Evolutionary conservation across 2,329 filamentous ascomycete species (phyloP), one percentile per base, ranked within the genome.

Genomic region (Sarocladium kiliense): DNA sequence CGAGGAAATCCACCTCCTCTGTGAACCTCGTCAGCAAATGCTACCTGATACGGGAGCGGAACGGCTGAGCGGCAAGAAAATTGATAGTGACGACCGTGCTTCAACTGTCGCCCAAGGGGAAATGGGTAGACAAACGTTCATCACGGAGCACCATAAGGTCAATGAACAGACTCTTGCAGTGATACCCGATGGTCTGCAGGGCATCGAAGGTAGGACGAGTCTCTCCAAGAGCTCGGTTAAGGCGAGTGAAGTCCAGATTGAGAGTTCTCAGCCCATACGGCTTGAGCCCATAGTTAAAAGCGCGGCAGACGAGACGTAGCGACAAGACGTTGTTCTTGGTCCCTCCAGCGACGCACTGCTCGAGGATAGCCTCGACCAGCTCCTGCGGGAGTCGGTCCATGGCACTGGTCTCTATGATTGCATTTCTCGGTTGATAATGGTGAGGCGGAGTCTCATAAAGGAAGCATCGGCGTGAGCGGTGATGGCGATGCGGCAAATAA

Each of bases 101-200:
- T n/a, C n/a, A n/a, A n/a, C n/a, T n/a, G n/a, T n/a, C n/a, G n/a
- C n/a, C n/a, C n/a, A n/a, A n/a, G n/a, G n/a, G n/a, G n/a, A n/a
- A n/a, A n/a, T n/a, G 21, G 23, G 51, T 18, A 7, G 36, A 59
- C 73, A 59, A 66, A 79, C 78, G 62, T 54, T 79, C 76, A 61
- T 81, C 78, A 59, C 78, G 72, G 36, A 81, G 64, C 16, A 79
- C 71, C 75, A 78, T 79, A 63, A 81, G 65, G 61, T 81, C 78
- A 49, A 81, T 68, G 56, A 76, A 78, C 3, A 81, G 61, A 27
- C 75, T 73, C 59, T 74, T 74, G 68, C 76, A 78, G n/a, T 76
- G 66, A 27, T 71, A 68, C 2, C 75, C 77, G 51, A 78, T 69
- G 2, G 71, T 73, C 58, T 72, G 69, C n/a, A 80, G 63, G 6